These are phyloP conservation scores for Limonomyces culmigenus DNA, from an alignment of 1,284 basidiomycete species.

Conservation along the genomic window DNA sequence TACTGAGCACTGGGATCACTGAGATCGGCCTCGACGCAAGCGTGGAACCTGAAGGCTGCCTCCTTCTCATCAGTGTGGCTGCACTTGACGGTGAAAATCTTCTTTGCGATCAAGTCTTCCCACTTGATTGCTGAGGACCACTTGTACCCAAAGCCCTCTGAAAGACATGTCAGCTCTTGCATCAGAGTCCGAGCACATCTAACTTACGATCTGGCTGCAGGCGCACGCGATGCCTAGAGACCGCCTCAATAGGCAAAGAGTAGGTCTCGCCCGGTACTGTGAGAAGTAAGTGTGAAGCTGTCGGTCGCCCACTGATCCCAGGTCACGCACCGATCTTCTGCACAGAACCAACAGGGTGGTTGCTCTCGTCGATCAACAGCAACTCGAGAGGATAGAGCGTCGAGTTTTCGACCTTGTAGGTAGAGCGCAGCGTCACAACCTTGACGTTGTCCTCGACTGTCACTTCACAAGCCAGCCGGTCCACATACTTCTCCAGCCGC, in stretches of 20 bases:
- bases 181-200: slow-evolving; percentile 1
- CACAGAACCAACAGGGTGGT: slow-evolving; percentile 66
- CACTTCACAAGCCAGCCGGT: slow-evolving; percentile 84
- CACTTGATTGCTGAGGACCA: slow-evolving; percentile 88
- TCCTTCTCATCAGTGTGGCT: slow-evolving; percentile 71
- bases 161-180: slow-evolving; percentile 2
- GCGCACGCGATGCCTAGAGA: slow-evolving; percentile 70
- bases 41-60: slow-evolving; percentile 91
- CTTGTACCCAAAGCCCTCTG: slow-evolving; percentile 88
- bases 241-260: slow-evolving; percentile 83
- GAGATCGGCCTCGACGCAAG: slow-evolving; percentile 72
- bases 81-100: slow-evolving; percentile 74
- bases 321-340: slow-evolving; percentile 64
- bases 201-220: slow-evolving; percentile 84
- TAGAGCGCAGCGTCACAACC: slow-evolving; percentile 87
- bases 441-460: slow-evolving; percentile 90
- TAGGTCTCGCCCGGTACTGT: slow-evolving; percentile 77
- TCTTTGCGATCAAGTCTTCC: slow-evolving; percentile 76
- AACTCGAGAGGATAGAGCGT: slow-evolving; percentile 91
- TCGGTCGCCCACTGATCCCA: slow-evolving; percentile 3
- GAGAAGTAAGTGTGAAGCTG: slow-evolving; percentile 1
- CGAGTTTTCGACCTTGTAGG: slow-evolving; percentile 84
- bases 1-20: slow-evolving; percentile 47
- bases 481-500: slow-evolving; percentile 54
- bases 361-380: slow-evolving; percentile 75